Percentiles rank a stretch among this genome's conserved stretches.
Conservation (phyloP, 2,329 filamentous ascomycete species). For the Aspergillus ochraceoroseus region DNA sequence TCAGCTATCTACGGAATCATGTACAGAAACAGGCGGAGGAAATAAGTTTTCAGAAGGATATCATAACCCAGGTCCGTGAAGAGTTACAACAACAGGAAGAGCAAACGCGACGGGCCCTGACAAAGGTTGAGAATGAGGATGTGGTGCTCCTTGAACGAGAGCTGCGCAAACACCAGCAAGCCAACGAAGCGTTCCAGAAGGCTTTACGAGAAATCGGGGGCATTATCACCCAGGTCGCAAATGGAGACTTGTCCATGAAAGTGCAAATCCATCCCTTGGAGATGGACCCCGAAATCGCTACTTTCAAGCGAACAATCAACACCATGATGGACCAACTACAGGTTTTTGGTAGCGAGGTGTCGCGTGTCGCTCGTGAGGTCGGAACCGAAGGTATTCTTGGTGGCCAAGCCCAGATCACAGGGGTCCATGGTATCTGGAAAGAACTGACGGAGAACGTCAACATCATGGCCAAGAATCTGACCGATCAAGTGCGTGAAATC, state of each 20-base stretch:
- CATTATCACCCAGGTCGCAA: constrained; percentile 92
- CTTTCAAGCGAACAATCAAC: constrained; percentile 97
- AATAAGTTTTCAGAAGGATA: constrained; percentile 78
- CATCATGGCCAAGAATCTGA: constrained; percentile 77
- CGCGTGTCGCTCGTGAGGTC: constrained; percentile 88
- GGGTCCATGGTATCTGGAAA: constrained; percentile 95
- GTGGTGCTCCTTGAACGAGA: constrained; percentile 88
- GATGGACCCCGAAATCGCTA: constrained; percentile 96
- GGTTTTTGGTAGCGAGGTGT: constrained; percentile 94
- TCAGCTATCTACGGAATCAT: constrained; percentile 80
- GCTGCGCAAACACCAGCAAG: constrained; percentile 93
- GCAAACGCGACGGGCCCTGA: constrained; percentile 75
- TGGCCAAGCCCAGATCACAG: constrained; percentile 87
- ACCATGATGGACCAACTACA: constrained; percentile 99
- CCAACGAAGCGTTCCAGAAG: constrained; percentile 98
- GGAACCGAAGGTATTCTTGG: constrained; percentile 92
- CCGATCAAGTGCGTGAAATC: constrained; percentile 79
- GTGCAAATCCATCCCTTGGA: constrained; percentile 92
- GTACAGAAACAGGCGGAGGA: constrained; percentile 91
- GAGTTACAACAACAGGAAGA: constrained; percentile 82
- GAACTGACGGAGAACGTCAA: constrained; percentile 89
- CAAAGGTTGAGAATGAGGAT: constrained; percentile 77
- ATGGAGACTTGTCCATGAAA: constrained; percentile 93
- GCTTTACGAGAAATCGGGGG: constrained; percentile 93
- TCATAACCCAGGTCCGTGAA: constrained; percentile 78